phyloP scores from a whole-genome alignment of 2,329 filamentous ascomycete genomes.

The Thielaviopsis punctulata region DNA sequence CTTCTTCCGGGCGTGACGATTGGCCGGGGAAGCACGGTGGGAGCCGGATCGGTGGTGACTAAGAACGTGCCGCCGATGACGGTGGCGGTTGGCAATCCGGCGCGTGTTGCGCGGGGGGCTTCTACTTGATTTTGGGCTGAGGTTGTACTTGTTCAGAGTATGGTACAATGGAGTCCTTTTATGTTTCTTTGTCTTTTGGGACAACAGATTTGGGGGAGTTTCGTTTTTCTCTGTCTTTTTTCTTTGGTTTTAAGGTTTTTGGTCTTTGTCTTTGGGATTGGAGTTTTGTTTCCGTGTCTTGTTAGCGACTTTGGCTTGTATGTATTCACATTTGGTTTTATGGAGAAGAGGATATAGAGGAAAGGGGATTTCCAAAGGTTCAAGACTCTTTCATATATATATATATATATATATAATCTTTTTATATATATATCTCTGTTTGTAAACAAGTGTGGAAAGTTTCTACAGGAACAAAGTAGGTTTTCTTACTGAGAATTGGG shows the following conservation, averaged over 20 bases:
- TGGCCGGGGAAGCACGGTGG: slow-evolving; percentile 61
- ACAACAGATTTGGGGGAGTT: not conserved
- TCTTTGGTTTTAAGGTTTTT: not conserved
- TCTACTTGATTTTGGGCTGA: slow-evolving; percentile 6
- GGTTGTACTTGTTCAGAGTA: too few relatives aligned
- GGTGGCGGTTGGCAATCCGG: slow-evolving; percentile 55
- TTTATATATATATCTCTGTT: too few relatives aligned
- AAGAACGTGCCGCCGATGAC: slow-evolving; percentile 55
- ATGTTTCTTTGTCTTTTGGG: slow-evolving; percentile 1
- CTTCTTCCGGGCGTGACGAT: slow-evolving; percentile 68
- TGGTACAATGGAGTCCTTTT: too few relatives aligned
- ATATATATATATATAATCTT: too few relatives aligned
- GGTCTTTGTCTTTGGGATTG: not conserved
- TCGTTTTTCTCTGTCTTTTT: not conserved
- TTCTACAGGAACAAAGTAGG: too few relatives aligned
- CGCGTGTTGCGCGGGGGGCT: slow-evolving; percentile 32
- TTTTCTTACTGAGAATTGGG: too few relatives aligned
- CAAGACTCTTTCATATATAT: too few relatives aligned
- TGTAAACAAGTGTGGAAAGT: too few relatives aligned
- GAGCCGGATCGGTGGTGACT: slow-evolving; percentile 71
- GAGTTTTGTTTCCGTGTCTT: not conserved
- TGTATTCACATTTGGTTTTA: not conserved
- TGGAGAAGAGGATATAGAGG: not conserved
- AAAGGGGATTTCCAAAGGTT: too few relatives aligned
- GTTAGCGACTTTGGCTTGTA: not conserved